Base-by-base conservation (phyloP, 202 grass and related monocot genomes). In the Panicum hallii region DNA sequence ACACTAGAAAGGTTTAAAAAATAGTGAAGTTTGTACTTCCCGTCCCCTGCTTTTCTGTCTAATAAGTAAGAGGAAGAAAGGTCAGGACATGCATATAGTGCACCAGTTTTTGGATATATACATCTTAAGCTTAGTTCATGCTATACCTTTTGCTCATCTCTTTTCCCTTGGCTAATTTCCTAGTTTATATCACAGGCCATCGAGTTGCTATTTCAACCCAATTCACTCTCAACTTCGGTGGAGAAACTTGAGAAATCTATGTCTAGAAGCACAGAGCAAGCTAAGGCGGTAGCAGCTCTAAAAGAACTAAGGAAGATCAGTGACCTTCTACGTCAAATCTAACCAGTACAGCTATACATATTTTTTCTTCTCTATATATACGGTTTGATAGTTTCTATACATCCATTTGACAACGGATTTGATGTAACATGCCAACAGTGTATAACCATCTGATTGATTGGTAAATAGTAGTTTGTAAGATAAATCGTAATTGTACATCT, bases 291-390 rank as follows among this genome's bases (percentile, higher is more conserved):
- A 41, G 75, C 79, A 78, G 90, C 97, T 80, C 63, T 99, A 0
- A 60, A 89, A 58, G 82, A 95, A 82, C 93, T 99, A 48, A 85
- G 73, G 70, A 99, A 87, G 78, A 94, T 99, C 63, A 91, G 93
- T 74, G 72, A 87, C 74, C 86, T 87, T 38, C 45, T 96, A 78
- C 67, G 83, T 65, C 81, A 45, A 85, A 74, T 90, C 46, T 98
- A 87, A 98, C 44, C 11, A 36, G 32, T 71, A 65, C 22, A 86
- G 2, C 13, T 78, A 70, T 69, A 63, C 46, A n/a, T 80, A 47
- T 32, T 5, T 62, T 77, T 38, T 60, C 41, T 67, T 14, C 43
- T 75, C 50, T 63, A 53, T 72, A 72, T 15, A 85, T 86, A 49
- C 0, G 5, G 36, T 75, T 72, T 9, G 11, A 5, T 79, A 66